Evolutionary conservation across 106 monocot species (phyloP).

Genomic region (Vanilla planifolia): DNA sequence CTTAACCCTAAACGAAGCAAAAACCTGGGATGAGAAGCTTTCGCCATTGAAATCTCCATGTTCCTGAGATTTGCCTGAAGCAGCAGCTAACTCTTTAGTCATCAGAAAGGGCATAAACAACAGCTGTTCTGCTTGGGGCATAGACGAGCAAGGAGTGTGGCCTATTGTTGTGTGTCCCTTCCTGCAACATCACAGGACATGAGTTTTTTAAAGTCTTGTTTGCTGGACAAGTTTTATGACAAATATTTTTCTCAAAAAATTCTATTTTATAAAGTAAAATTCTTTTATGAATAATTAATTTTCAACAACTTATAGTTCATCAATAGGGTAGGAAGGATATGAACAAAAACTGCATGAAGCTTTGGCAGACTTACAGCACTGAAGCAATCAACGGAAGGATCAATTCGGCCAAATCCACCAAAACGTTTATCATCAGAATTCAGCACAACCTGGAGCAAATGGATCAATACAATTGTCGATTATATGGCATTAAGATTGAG

Average conservation of each 20-base stretch:
- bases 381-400: constrained; percentile 77
- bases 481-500: not conserved
- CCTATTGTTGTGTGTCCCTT: constrained; percentile 55
- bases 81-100: too few relatives aligned
- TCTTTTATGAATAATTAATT: not conserved
- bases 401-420: constrained; percentile 77
- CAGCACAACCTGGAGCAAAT: constrained; percentile 49
- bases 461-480: not conserved
- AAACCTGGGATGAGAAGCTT: too few relatives aligned
- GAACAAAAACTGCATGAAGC: not conserved
- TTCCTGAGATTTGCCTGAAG: too few relatives aligned
- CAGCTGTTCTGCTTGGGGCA: constrained; percentile 77
- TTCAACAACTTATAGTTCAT: too few relatives aligned
- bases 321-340: not conserved
- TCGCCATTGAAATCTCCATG: too few relatives aligned
- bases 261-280: not conserved
- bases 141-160: constrained; percentile 72
- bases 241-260: too few relatives aligned
- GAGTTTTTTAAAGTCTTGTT: not conserved
- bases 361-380: constrained; percentile 48
- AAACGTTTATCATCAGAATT: constrained; percentile 82
- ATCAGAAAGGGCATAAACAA: constrained; percentile 70
- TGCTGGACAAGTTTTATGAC: too few relatives aligned
- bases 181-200: constrained; percentile 37
- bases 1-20: too few relatives aligned